Conservation (phyloP, 2,329 filamentous ascomycete species). For the Didymella arachidicola region DNA sequence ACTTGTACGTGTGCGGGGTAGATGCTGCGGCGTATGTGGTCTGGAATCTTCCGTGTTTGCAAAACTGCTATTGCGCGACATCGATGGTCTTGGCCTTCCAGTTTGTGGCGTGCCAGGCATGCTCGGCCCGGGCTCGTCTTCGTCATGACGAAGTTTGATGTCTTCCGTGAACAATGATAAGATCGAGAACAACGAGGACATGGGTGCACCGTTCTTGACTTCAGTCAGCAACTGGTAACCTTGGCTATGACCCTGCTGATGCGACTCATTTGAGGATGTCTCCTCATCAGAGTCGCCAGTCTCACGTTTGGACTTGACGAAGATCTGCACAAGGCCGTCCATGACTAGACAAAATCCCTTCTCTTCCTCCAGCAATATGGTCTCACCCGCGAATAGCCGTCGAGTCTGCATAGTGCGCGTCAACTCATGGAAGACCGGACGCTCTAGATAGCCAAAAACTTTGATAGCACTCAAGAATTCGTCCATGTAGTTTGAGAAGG, state of each 20-base stretch:
- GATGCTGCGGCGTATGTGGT: slow-evolving; percentile 41
- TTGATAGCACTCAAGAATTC: slow-evolving; percentile 99
- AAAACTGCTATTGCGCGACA: slow-evolving; percentile 43
- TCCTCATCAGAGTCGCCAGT: slow-evolving; percentile 56
- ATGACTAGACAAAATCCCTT: slow-evolving; percentile 98
- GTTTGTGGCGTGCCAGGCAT: slow-evolving; percentile 39
- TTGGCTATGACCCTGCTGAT: slow-evolving; percentile 69
- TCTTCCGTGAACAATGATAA: slow-evolving; percentile 97
- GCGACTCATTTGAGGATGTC: slow-evolving; percentile 62
- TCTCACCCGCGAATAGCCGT: slow-evolving; percentile 95
- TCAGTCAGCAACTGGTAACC: slow-evolving; percentile 95
- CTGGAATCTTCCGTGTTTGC: slow-evolving; percentile 39
- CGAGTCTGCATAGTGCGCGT: slow-evolving; percentile 98
- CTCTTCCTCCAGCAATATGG: slow-evolving; percentile 92
- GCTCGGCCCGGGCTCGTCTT: slow-evolving; percentile 60
- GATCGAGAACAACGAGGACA: slow-evolving; percentile 98
- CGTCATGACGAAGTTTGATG: slow-evolving; percentile 76
- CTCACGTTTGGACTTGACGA: slow-evolving; percentile 82
- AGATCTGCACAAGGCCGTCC: slow-evolving; percentile 95
- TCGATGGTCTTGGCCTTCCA: slow-evolving; percentile 28
- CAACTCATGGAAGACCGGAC: slow-evolving; percentile 96
- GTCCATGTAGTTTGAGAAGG: slow-evolving; percentile 93
- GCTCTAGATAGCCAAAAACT: slow-evolving; percentile 95
- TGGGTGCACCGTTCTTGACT: slow-evolving; percentile 95
- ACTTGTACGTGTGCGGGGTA: slow-evolving; percentile 28